Evolutionary conservation across 768 basidiomycete species (phyloP), one percentile per base, ranked within the genome.

Genomic region (Leccinum obscurum): DNA sequence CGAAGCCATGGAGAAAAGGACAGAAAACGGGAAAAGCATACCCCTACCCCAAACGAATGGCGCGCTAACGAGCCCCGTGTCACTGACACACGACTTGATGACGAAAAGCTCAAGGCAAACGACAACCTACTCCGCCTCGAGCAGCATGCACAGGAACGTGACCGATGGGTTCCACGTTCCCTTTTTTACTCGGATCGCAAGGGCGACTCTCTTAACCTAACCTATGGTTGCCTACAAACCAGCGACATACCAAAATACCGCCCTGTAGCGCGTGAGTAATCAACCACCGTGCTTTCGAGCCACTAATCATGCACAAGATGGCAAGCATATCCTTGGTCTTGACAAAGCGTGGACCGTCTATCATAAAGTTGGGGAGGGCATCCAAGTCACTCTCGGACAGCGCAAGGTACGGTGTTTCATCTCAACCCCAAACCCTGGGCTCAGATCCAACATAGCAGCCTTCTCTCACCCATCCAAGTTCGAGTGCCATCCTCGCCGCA

Each of bases 171-270:
- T 46, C 70, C 69, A 49, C 73, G 60, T 30, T 71, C 68, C 34
- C 59, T 75, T 9, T 91, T 83, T 73, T 90, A 81, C 68, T 84
- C 84, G 13, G 90, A 92, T 69, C 78, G 80, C 54, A 83, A 81
- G 65, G 89, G 89, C 3, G 90, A 92, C 70, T 62, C 72, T 49
- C 74, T 85, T 56, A 91, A 89, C 67, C 72, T 89, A 34, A 80
- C 80, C 48, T 92, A 89, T 65, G 90, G 88, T n/a, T 76, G 83
- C 3, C 66, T 89, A 34, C 78, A 89, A 67, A 69, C 80, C 30
- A 80, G 85, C 15, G 83, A 88, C 64, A 73, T 90, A 26, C 89
- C 90, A 15, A 89, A 82, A 70, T 89, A 90, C 68, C 78, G 77
- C 61, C 67, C 83, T 51, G 78, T 85, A 54, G 78, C 76, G 70